phyloP scores from a whole-genome alignment of 805 yeast species.

The Candida hispaniensis region DNA sequence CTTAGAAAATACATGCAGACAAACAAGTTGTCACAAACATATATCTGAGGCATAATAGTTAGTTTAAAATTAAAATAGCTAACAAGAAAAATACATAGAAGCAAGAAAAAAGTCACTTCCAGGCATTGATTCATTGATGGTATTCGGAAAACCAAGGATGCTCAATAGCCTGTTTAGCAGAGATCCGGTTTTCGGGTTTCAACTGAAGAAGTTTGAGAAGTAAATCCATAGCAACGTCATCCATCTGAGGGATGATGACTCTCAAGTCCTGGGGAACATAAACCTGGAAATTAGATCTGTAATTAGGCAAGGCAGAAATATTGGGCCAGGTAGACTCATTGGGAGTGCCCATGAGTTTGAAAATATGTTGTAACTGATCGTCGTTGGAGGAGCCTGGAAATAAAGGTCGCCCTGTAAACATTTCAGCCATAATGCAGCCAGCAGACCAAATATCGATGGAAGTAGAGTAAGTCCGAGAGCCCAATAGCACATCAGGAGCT shows the following conservation, averaged over 20 bases:
- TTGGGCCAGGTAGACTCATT: slow-evolving; percentile 96
- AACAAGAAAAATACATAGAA: too few relatives aligned
- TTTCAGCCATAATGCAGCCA: slow-evolving; percentile 95
- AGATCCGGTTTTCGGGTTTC: slow-evolving; percentile 43
- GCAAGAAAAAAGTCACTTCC: too few relatives aligned
- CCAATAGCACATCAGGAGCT: slow-evolving; percentile 92
- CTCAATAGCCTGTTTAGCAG: slow-evolving; percentile 43
- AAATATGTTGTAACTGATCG: slow-evolving; percentile 85
- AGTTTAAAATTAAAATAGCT: too few relatives aligned
- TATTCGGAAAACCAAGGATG: slow-evolving; percentile 79
- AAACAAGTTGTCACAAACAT: slow-evolving; percentile 16
- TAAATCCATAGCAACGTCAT: slow-evolving; percentile 56
- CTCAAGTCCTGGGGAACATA: slow-evolving; percentile 83
- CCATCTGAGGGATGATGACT: slow-evolving; percentile 55
- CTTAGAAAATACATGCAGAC: slow-evolving; percentile 10
- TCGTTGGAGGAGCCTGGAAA: slow-evolving; percentile 96
- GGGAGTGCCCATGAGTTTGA: slow-evolving; percentile 93
- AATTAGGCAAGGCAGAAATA: slow-evolving; percentile 81
- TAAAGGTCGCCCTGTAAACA: slow-evolving; percentile 95
- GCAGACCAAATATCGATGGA: slow-evolving; percentile 98
- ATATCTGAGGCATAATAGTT: too few relatives aligned
- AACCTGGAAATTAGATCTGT: slow-evolving; percentile 69
- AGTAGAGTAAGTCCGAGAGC: slow-evolving; percentile 90
- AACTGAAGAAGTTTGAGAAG: slow-evolving; percentile 44
- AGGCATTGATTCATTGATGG: slow-evolving; percentile 8